These are phyloP conservation scores for Ceratobasidium sp. DNA, from an alignment of 1,284 basidiomycete species.

Conservation along the genomic window DNA sequence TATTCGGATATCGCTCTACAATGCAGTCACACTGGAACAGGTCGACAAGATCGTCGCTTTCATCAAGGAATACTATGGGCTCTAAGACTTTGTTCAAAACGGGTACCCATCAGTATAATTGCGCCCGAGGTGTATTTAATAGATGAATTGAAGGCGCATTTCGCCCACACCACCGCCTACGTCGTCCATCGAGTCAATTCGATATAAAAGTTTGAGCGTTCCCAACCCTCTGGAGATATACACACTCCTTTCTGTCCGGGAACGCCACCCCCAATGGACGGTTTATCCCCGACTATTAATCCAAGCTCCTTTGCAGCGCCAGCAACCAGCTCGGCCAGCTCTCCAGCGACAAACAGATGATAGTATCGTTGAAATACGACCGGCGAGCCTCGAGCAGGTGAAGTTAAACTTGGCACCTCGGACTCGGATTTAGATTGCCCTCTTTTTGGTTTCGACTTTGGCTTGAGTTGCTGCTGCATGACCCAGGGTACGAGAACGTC, in stretches of 20 bases:
- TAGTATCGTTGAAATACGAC: constrained; percentile 87
- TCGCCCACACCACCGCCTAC: constrained; percentile 48
- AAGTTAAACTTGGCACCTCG: constrained; percentile 12
- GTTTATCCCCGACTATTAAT: constrained; percentile 61
- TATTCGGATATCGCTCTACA: constrained; percentile 93
- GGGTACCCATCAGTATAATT: not conserved
- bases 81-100: not conserved
- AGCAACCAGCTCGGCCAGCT: constrained; percentile 71
- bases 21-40: constrained; percentile 89
- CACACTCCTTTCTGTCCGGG: constrained; percentile 61
- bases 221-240: constrained; percentile 83
- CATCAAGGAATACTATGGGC: constrained; percentile 44
- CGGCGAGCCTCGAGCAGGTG: constrained; percentile 48
- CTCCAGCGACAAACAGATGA: constrained; percentile 88
- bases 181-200: constrained; percentile 71
- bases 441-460: constrained; percentile 56
- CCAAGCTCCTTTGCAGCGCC: constrained; percentile 71
- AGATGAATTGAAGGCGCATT: constrained; percentile 10
- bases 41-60: constrained; percentile 58
- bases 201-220: constrained; percentile 84
- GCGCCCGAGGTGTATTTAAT: not conserved
- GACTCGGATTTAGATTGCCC: not conserved
- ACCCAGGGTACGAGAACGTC: constrained; percentile 84
- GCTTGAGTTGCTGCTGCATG: constrained; percentile 52
- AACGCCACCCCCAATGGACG: constrained; percentile 41